Percentiles rank a stretch among this genome's conserved stretches.
Evolutionary conservation across 176 grass and related monocot genomes (phyloP).

Genomic region (Carex myosuroides): DNA sequence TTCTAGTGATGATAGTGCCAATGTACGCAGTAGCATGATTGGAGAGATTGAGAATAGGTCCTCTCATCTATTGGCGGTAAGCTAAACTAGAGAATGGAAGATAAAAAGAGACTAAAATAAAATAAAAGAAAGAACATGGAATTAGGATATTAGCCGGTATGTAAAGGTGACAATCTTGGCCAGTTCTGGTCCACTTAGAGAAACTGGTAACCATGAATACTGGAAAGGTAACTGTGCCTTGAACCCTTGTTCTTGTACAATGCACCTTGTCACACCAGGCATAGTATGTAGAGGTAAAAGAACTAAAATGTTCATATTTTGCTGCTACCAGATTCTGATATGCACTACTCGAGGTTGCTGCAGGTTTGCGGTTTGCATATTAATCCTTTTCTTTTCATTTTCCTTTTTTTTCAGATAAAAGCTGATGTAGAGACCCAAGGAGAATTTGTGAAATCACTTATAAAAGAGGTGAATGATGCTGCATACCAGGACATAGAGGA

Average conservation of each 20-base stretch:
- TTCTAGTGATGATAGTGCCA: conserved; percentile 55
- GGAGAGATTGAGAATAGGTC: conserved; percentile 99
- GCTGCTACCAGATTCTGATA: not conserved
- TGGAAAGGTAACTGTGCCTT: not conserved
- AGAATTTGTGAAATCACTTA: conserved; percentile 94
- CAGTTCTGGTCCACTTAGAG: not conserved
- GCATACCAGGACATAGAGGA: conserved; percentile 92
- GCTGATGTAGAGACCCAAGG: conserved; percentile 97
- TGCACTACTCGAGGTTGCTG: not conserved
- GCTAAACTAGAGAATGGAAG: conserved; percentile 15
- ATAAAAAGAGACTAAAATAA: not conserved
- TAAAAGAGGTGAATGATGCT: conserved; percentile 97
- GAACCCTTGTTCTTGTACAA: not conserved
- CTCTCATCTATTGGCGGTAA: conserved; percentile 87
- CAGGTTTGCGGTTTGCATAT: not conserved
- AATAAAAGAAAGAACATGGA: not conserved
- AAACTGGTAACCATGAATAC: not conserved
- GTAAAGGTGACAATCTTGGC: not conserved
- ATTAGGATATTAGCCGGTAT: not conserved
- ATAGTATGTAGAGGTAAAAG: not conserved
- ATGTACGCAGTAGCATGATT: conserved; percentile 94
- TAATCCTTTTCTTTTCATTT: not conserved
- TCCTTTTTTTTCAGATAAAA: conserved; percentile 60
- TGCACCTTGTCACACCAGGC: not conserved
- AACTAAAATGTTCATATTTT: conserved; percentile 16